These are phyloP conservation scores for Psilocybe tampanensis DNA, from an alignment of 768 basidiomycete genomes.

Conservation along the genomic window DNA sequence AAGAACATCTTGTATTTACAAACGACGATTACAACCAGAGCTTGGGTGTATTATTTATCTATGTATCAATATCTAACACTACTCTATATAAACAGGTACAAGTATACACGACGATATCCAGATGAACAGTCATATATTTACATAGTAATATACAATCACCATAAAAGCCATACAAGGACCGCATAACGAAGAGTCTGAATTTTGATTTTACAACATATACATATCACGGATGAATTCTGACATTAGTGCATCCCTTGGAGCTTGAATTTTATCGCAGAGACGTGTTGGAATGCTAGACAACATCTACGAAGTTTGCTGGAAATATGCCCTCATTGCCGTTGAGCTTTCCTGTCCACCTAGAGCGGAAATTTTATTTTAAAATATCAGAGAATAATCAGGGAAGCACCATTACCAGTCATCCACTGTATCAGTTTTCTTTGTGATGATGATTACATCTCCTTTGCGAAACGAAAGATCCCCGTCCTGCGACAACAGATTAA, in stretches of 20 bases:
- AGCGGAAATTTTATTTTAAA: not conserved
- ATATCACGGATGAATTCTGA: too few species aligned
- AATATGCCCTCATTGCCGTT: conserved; percentile 66
- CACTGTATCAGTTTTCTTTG: conserved; percentile 66
- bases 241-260: too few species aligned
- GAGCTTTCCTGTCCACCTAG: conserved; percentile 80
- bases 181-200: not conserved
- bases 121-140: too few species aligned
- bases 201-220: not conserved
- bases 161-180: too few species aligned
- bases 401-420: conserved; percentile 70
- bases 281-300: conserved; percentile 34
- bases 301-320: conserved; percentile 84
- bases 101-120: too few species aligned
- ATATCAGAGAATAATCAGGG: not conserved
- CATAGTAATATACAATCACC: too few species aligned
- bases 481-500: conserved; percentile 36
- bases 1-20: not conserved
- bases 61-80: not conserved
- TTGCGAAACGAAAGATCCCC: conserved; percentile 79
- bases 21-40: too few species aligned
- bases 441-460: conserved; percentile 73
- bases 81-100: not conserved
- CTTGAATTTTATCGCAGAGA: too few species aligned
- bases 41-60: not conserved